phyloP scores from a whole-genome alignment of 1,284 basidiomycete species.

The Testicularia cyperi region DNA sequence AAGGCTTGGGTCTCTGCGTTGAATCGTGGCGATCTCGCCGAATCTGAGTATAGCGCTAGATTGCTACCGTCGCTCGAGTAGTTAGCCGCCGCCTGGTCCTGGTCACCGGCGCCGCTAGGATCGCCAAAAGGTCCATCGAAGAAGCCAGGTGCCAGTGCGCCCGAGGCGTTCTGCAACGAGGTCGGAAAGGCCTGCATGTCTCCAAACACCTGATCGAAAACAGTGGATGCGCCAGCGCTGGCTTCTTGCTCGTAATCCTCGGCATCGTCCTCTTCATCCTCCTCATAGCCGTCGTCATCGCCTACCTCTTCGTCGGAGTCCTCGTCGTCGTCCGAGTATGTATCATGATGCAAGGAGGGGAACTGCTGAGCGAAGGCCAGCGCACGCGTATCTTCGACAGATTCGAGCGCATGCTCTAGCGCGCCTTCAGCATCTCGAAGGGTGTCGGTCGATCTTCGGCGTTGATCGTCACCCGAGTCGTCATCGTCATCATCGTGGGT shows the following conservation, averaged over 20 bases:
- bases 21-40: conserved; percentile 6
- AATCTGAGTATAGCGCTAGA: conserved; percentile 22
- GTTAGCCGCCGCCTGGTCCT: background rate
- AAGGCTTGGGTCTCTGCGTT: background rate
- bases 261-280: conserved; percentile 32
- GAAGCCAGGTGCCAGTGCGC: conserved; percentile 15
- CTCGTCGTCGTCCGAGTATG: conserved; percentile 2
- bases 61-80: conserved; percentile 7
- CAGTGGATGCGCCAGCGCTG: conserved; percentile 4
- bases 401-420: conserved; percentile 25
- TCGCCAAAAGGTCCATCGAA: conserved; percentile 34
- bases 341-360: background rate
- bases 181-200: conserved; percentile 17
- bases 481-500: conserved; percentile 10
- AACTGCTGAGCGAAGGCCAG: conserved; percentile 36
- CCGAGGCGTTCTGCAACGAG: background rate
- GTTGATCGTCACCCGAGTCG: conserved; percentile 25
- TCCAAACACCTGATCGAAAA: conserved; percentile 22
- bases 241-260: conserved; percentile 10
- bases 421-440: conserved; percentile 25
- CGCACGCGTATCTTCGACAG: conserved; percentile 34
- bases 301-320: conserved; percentile 23
- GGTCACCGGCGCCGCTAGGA: background rate
- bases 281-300: conserved; percentile 30
- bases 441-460: conserved; percentile 40